phyloP scores from a whole-genome alignment of 1,139 yeast species.

The Nadsonia starkeyi-henricii region DNA sequence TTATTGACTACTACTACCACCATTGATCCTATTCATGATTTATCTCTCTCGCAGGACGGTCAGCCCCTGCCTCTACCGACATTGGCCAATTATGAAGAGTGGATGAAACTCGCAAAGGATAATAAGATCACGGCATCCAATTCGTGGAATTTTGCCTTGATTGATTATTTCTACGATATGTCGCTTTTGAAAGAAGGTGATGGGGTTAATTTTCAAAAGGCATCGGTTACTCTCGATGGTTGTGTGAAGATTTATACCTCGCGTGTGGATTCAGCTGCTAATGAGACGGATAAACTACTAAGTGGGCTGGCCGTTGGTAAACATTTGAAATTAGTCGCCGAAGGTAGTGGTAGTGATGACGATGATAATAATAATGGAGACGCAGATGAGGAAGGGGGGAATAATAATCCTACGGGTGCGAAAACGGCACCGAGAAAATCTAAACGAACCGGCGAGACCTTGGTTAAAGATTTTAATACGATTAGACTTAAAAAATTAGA shows the following conservation, averaged over 20 bases:
- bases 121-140: constrained; percentile 42
- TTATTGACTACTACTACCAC: no score
- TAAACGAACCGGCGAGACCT: constrained; percentile 28
- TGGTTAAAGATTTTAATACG: constrained; percentile 41
- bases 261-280: constrained; percentile 83
- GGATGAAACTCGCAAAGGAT: constrained; percentile 84
- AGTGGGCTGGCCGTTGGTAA: constrained; percentile 47
- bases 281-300: constrained; percentile 73
- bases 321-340: constrained; percentile 15
- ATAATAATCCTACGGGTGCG: constrained; percentile 11
- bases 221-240: constrained; percentile 71
- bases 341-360: constrained; percentile 17
- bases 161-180: constrained; percentile 71
- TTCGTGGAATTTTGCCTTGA: constrained; percentile 74
- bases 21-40: no score
- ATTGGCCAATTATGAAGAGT: constrained; percentile 67
- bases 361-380: constrained; percentile 22
- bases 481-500: constrained; percentile 60
- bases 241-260: constrained; percentile 76
- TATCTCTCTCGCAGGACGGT: no score
- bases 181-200: constrained; percentile 46
- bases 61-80: constrained; percentile 17
- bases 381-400: constrained; percentile 13
- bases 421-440: constrained; percentile 11
- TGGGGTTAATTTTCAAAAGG: constrained; percentile 58